Evolutionary conservation across 148 eudicot species (phyloP), one percentile per base, ranked within the genome.

Genomic region (Polygonum aviculare): DNA sequence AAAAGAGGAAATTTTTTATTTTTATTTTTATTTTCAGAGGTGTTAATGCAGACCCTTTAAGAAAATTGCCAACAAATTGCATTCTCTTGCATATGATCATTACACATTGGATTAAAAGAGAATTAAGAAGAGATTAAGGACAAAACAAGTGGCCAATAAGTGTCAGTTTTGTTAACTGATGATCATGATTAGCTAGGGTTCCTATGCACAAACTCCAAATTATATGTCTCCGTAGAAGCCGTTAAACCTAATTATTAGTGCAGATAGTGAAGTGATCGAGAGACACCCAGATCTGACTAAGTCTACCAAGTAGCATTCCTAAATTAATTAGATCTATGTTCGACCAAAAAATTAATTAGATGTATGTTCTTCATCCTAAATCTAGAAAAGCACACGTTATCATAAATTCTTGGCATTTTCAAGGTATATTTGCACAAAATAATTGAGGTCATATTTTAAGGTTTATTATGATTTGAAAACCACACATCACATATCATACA

Each of bases 101-200:
- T 26, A 26, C 31, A 26, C 1, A 26, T 15, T 57, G 14, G 63
- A 63, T n/a, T 63, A 62, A 2, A 33, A 14, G 12, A 6, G 47
- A 4, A n/a, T n/a, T n/a, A n/a, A 12, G 15, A 7, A 12, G 12
- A 63, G 70, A 63, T 63, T 63, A 63, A 35, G 1, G 72, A 67
- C 72, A 67, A 16, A 36, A 60, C 12, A 26, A 67, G 45, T 12
- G 44, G 21, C 72, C 72, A 2, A 15, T 36, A 67, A 67, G 44
- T 67, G 45, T 67, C 72, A 67, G 72, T 36, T 36, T 36, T 67
- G 41, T 62, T 31, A 63, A 26, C 39, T 31, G 69, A 63, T 65
- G n/a, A 65, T 67, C 22, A 67, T 36, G 21, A 67, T 67, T 67
- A 36, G 44, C 72, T 67, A 67, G 72, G 72, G 72, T 67, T 67